Conservation (phyloP, 139 green algal genomes). For the Yamagishiella unicocca region DNA sequence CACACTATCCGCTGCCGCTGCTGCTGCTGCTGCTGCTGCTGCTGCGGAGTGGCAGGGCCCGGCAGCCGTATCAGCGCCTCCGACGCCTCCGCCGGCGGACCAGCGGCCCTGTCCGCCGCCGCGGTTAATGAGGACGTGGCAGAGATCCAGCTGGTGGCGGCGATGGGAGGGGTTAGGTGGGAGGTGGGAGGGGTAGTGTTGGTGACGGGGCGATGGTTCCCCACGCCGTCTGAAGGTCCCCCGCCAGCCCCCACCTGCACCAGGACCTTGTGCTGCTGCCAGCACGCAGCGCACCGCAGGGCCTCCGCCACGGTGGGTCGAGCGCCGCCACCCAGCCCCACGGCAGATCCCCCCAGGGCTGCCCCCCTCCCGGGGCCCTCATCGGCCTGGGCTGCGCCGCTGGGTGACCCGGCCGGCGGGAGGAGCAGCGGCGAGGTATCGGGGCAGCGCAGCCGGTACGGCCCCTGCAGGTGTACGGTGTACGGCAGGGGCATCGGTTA, state of each 20-base stretch:
- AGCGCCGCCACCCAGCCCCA: background rate
- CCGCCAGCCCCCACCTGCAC: background rate
- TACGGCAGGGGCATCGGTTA: too few relatives aligned
- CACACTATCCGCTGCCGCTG: background rate
- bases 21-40: background rate
- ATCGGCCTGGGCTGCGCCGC: too few relatives aligned
- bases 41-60: too few relatives aligned
- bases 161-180: too few relatives aligned
- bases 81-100: too few relatives aligned
- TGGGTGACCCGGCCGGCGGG: background rate
- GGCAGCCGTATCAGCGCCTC: too few relatives aligned
- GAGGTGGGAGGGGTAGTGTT: too few relatives aligned
- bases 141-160: constrained; percentile 9
- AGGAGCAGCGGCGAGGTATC: constrained; percentile 20
- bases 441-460: constrained; percentile 17
- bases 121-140: background rate
- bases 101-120: too few relatives aligned
- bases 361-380: too few relatives aligned
- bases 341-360: background rate
- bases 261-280: background rate
- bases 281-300: background rate
- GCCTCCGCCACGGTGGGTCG: constrained; percentile 20
- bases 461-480: background rate
- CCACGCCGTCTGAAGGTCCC: too few relatives aligned
- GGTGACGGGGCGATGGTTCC: too few relatives aligned